Base-by-base conservation (phyloP, 225 moss, liverwort and hornwort genomes). In the Pleurozium schreberi region DNA sequence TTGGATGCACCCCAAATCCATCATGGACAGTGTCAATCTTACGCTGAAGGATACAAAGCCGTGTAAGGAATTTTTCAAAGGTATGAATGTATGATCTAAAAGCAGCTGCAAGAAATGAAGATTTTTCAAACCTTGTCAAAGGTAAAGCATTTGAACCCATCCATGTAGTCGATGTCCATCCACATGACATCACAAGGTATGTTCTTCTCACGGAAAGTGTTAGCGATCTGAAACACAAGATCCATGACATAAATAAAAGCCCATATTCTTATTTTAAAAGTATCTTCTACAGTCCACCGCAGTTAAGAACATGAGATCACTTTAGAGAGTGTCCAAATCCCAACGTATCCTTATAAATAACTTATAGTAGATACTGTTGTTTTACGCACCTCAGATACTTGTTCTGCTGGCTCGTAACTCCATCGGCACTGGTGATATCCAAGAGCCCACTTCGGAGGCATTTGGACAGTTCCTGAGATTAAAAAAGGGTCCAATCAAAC, bases 161-260 rank as follows among this genome's bases (percentile, higher is more conserved):
- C 89, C 98, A 99, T 99, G 86, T 99, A 99, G 89, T 99, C 98
- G 76, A 99, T 99, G 76, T 99, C 98, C 96, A 99, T 99, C 98
- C 98, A 99, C n/a, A 99, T 81, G 87, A 99, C 98, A 89, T 99
- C 98, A 87, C 98, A 99, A 3, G 98, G 98, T 34, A 99, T 81
- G 34, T 92, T 95, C 90, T 96, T 96, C 80, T 94, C 93, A 40
- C 97, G 96, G 76, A 99, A 97, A 31, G 92, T 94, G 33, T 86
- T 90, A 62, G 94, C 95, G 31, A 99, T 84, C 97, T 98, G 95
- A 90, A 92, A 60, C 58, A 67, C 61, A 87, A 50, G 34, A 91
- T 18, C 43, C 43, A 57, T 65, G 40, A 27, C 57, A 65, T 25
- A 78, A 64, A 6, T 83, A 42, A n/a, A n/a, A 80, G 80, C 36